Percentiles rank a stretch among this genome's conserved stretches.
Conservation (phyloP, 345 rosid species). For the Pugionium dolabratum region DNA sequence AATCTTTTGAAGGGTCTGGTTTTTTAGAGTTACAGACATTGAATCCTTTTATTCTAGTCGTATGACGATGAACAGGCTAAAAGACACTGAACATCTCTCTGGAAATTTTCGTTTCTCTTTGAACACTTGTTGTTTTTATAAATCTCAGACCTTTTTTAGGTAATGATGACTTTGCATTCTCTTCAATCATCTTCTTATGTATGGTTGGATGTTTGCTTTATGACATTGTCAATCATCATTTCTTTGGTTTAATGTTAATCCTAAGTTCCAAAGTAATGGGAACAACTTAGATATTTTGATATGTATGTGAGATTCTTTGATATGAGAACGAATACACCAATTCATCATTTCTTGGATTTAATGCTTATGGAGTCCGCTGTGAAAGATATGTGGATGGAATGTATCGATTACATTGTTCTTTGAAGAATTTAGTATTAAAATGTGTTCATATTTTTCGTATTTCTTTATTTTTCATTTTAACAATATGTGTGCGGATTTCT, state of each 20-base stretch:
- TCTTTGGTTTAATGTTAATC: background rate
- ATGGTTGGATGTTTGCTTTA: background rate
- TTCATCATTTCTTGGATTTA: background rate
- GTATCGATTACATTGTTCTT: too few relatives aligned
- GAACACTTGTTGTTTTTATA: background rate
- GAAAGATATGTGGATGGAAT: too few relatives aligned
- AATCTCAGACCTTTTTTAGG: slow-evolving; percentile 23
- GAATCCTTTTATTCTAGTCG: slow-evolving; percentile 28
- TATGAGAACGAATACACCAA: background rate
- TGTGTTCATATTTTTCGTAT: too few relatives aligned
- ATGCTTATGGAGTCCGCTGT: background rate
- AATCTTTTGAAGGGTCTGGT: slow-evolving; percentile 30
- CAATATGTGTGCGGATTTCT: too few relatives aligned
- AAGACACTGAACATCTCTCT: slow-evolving; percentile 15
- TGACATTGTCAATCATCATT: background rate
- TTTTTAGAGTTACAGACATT: slow-evolving; percentile 25
- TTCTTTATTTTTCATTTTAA: too few relatives aligned
- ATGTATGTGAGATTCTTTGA: background rate
- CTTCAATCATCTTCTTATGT: background rate
- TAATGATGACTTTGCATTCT: background rate
- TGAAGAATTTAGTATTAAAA: too few relatives aligned
- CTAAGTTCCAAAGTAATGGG: background rate
- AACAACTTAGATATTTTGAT: background rate
- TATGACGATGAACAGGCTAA: slow-evolving; percentile 31
- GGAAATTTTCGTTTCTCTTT: background rate